Conservation (phyloP, 176 grass and related monocot genomes). For the Hordeum marinum region DNA sequence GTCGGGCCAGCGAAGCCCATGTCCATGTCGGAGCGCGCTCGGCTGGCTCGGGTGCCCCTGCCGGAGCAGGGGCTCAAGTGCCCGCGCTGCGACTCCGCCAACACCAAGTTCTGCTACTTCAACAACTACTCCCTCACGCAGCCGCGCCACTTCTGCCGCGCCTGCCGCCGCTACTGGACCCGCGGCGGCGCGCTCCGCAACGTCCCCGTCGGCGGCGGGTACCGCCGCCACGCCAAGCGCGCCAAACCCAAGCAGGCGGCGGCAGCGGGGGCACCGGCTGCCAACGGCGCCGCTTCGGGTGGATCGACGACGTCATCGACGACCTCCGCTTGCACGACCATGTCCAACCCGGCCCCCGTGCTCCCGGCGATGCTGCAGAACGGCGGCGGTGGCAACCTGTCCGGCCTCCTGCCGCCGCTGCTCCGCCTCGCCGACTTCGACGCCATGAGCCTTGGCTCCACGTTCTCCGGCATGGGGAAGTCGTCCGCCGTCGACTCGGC, state of each 20-base stretch:
- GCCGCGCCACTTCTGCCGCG: conserved; percentile 89
- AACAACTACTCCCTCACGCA: conserved; percentile 92
- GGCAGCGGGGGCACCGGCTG: background rate
- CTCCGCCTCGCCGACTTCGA: conserved; percentile 55
- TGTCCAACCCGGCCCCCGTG: background rate
- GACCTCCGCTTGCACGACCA: conserved; percentile 21
- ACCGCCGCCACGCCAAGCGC: conserved; percentile 66
- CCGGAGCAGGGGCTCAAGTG: conserved; percentile 84
- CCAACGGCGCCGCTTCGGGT: background rate
- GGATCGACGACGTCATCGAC: conserved; percentile 15
- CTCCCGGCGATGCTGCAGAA: conserved; percentile 25
- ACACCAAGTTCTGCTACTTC: conserved; percentile 99
- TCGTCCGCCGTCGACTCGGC: background rate
- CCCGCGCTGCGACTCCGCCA: conserved; percentile 78
- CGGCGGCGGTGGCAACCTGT: conserved; percentile 21
- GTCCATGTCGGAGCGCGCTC: conserved; percentile 58
- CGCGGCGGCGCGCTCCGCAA: conserved; percentile 87
- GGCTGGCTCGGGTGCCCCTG: conserved; percentile 58
- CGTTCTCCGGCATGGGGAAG: conserved; percentile 37
- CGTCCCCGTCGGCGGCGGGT: conserved; percentile 81
- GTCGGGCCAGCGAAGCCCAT: conserved; percentile 36
- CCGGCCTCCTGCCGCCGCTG: conserved; percentile 46
- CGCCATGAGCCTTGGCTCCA: conserved; percentile 48
- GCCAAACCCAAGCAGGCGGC: conserved; percentile 34
- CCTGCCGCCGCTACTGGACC: conserved; percentile 97